These are phyloP conservation scores for Pezicula neosporulosa DNA, from an alignment of 2,329 filamentous ascomycete genomes.

Conservation along the genomic window DNA sequence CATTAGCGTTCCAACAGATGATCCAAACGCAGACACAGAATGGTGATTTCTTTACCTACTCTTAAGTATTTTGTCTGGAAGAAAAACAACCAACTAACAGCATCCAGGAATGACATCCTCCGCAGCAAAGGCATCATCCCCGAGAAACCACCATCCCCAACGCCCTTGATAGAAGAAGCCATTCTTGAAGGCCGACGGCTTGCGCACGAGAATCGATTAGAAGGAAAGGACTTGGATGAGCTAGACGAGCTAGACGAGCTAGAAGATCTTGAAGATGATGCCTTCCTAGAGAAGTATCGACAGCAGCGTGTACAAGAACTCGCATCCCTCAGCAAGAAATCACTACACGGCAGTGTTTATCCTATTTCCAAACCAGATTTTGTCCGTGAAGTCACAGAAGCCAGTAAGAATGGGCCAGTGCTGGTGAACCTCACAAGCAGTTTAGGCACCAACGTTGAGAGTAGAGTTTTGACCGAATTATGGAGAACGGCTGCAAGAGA, in stretches of 20 bases:
- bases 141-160: constrained; percentile 95
- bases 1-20: constrained; percentile 80
- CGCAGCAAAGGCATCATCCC: constrained; percentile 95
- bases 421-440: constrained; percentile 82
- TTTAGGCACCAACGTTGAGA: constrained; percentile 78
- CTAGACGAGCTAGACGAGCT: constrained; percentile 87
- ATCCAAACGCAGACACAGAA: constrained; percentile 97
- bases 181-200: constrained; percentile 77
- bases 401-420: constrained; percentile 65
- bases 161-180: constrained; percentile 93
- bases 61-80: background rate
- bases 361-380: constrained; percentile 95
- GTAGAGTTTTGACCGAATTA: constrained; percentile 75
- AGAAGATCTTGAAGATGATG: constrained; percentile 93
- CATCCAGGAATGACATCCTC: constrained; percentile 91
- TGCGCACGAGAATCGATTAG: constrained; percentile 87
- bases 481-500: constrained; percentile 82
- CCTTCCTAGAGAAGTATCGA: constrained; percentile 82
- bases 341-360: constrained; percentile 86
- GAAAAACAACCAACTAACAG: too few relatives aligned
- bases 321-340: constrained; percentile 68
- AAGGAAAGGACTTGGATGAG: constrained; percentile 93
- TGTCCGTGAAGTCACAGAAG: constrained; percentile 84
- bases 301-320: constrained; percentile 86
- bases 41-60: constrained; percentile 53